phyloP scores from a whole-genome alignment of 306 rosid genomes.

The Canavalia gladiata region DNA sequence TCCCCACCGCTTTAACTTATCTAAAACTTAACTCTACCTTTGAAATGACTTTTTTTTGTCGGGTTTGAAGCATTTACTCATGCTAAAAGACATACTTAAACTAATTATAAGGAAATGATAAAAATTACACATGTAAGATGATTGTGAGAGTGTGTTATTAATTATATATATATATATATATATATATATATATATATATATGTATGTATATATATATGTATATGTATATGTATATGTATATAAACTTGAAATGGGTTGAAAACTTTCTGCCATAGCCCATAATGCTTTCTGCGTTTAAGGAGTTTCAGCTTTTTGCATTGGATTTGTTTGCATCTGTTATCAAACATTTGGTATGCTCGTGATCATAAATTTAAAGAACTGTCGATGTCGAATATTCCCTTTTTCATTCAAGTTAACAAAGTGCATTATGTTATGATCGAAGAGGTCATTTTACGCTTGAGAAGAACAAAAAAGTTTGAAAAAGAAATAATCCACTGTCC shows the following conservation, averaged over 20 bases:
- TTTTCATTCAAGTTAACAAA: slow-evolving; percentile 17
- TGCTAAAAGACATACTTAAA: background rate
- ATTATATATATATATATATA: background rate
- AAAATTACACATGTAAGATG: background rate
- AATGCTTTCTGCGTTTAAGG: slow-evolving; percentile 24
- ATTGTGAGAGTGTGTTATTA: background rate
- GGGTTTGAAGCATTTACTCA: too few relatives aligned
- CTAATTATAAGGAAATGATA: background rate
- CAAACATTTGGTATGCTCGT: slow-evolving; percentile 9
- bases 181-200: too few relatives aligned
- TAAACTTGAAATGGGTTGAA: background rate
- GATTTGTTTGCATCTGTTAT: slow-evolving; percentile 37
- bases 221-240: too few relatives aligned
- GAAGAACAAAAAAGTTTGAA: background rate
- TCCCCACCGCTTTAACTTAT: too few relatives aligned
- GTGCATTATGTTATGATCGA: background rate
- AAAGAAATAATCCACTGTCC: slow-evolving; percentile 20
- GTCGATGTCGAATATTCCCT: slow-evolving; percentile 19
- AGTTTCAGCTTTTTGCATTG: slow-evolving; percentile 35
- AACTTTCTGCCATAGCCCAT: background rate
- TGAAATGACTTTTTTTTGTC: too few relatives aligned
- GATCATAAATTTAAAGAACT: slow-evolving; percentile 37
- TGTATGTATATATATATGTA: too few relatives aligned
- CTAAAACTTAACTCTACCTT: too few relatives aligned
- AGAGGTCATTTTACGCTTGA: slow-evolving; percentile 4